phyloP scores from a whole-genome alignment of 2,329 filamentous ascomycete genomes.

The Talaromyces sp. region DNA sequence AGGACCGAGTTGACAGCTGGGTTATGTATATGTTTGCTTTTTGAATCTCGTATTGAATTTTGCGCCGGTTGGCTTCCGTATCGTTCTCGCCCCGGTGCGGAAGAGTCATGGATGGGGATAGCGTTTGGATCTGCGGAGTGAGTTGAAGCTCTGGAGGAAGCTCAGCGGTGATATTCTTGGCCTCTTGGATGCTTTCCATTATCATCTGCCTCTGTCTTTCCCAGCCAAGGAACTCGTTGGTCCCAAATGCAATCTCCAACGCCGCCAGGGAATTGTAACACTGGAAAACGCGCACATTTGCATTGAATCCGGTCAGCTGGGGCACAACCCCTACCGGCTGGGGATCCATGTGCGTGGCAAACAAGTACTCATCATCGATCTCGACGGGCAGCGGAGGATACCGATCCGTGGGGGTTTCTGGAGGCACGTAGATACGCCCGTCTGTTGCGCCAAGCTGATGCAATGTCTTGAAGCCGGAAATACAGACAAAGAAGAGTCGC shows the following conservation, averaged over 20 bases:
- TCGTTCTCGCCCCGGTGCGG: neutral
- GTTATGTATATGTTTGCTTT: conserved; percentile 86
- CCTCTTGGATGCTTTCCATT: conserved; percentile 64
- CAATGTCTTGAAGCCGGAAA: conserved; percentile 72
- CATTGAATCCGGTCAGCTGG: conserved; percentile 73
- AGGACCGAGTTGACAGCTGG: conserved; percentile 74
- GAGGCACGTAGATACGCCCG: conserved; percentile 69
- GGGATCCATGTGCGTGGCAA: conserved; percentile 62
- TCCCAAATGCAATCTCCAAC: conserved; percentile 78
- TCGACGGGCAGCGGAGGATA: conserved; percentile 78
- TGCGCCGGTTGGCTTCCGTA: conserved; percentile 20
- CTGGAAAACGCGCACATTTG: conserved; percentile 70
- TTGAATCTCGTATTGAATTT: conserved; percentile 78
- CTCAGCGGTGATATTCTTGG: conserved; percentile 63
- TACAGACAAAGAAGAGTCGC: conserved; percentile 75
- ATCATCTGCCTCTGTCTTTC: conserved; percentile 70
- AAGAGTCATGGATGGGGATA: conserved; percentile 24
- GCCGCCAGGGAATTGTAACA: conserved; percentile 75
- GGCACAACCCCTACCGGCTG: conserved; percentile 67
- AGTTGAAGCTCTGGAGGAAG: conserved; percentile 67
- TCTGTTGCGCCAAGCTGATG: conserved; percentile 70
- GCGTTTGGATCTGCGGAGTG: conserved; percentile 31
- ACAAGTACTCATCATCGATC: conserved; percentile 79
- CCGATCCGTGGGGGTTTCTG: conserved; percentile 67
- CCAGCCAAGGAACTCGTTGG: conserved; percentile 71